These are phyloP conservation scores for Yamadazyma olivae DNA, from an alignment of 805 yeast genomes.

Conservation along the genomic window DNA sequence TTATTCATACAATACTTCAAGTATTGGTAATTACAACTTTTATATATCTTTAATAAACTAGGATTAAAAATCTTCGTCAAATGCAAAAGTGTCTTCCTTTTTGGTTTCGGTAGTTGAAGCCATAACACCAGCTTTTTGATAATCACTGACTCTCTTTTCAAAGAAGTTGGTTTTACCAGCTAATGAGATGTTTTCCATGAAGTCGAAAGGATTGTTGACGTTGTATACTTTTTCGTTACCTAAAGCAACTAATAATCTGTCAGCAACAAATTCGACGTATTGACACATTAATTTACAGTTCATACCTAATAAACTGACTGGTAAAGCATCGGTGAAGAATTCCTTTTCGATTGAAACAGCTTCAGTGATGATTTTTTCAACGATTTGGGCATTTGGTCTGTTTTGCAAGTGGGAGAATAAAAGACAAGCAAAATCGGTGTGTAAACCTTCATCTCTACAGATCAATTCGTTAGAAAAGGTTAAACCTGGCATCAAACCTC, in stretches of 20 bases:
- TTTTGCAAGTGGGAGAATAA: slow-evolving; percentile 88
- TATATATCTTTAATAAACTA: too few relatives aligned
- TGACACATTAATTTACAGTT: slow-evolving; percentile 92
- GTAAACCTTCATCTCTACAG: slow-evolving; percentile 98
- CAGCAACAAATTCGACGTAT: slow-evolving; percentile 97
- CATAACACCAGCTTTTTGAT: slow-evolving; percentile 99
- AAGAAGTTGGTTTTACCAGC: slow-evolving; percentile 99
- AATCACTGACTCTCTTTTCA: slow-evolving; percentile 97
- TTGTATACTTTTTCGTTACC: slow-evolving; percentile 90
- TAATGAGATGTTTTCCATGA: slow-evolving; percentile 97
- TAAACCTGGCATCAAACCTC: slow-evolving; percentile 98
- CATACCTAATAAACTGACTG: slow-evolving; percentile 93
- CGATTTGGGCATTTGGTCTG: slow-evolving; percentile 78
- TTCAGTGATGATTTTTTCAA: slow-evolving; percentile 85
- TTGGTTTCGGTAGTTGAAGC: slow-evolving; percentile 53
- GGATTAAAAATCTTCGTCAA: slow-evolving; percentile 94
- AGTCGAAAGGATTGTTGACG: slow-evolving; percentile 92
- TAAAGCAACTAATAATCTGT: slow-evolving; percentile 84
- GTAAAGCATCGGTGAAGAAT: slow-evolving; percentile 93
- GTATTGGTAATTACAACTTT: not conserved
- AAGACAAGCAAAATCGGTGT: slow-evolving; percentile 96
- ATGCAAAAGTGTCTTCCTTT: slow-evolving; percentile 60
- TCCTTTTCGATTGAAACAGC: slow-evolving; percentile 94
- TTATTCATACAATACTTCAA: not conserved
- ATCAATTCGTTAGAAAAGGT: slow-evolving; percentile 97